A percentile compares a stretch with the other conserved stretches of the same genome.
Conservation (phyloP, 441 rosid genomes). For the Bruguiera hainesii region DNA sequence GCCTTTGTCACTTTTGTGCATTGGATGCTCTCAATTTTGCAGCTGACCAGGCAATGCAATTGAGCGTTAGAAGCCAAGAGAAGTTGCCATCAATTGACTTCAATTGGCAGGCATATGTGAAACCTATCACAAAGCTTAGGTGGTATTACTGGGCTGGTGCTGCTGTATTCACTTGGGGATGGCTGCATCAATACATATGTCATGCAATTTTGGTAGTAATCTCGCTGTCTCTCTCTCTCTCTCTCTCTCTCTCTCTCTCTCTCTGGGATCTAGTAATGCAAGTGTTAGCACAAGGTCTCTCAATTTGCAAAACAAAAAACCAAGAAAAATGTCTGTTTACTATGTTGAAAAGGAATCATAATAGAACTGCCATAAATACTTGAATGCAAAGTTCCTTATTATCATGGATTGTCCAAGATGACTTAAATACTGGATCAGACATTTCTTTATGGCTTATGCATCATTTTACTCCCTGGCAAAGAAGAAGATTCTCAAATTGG, state of each 20-base stretch:
- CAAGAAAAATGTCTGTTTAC: too few relatives aligned
- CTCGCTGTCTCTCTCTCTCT: background rate
- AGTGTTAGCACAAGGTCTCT: too few relatives aligned
- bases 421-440: background rate
- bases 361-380: too few relatives aligned
- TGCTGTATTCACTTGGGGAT: slow-evolving; percentile 57
- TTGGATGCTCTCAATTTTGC: slow-evolving; percentile 44
- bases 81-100: slow-evolving; percentile 29
- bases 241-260: background rate
- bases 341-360: too few relatives aligned
- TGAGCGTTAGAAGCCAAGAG: slow-evolving; percentile 40
- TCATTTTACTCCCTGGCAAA: background rate
- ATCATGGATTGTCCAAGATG: background rate
- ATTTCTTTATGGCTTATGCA: background rate
- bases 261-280: background rate
- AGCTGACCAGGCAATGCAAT: slow-evolving; percentile 33
- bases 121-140: slow-evolving; percentile 47
- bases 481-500: background rate
- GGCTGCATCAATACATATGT: slow-evolving; percentile 60
- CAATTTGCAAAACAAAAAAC: too few relatives aligned
- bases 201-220: slow-evolving; percentile 57
- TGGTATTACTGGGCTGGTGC: slow-evolving; percentile 57
- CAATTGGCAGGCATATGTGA: slow-evolving; percentile 30
- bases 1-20: slow-evolving; percentile 49
- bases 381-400: too few relatives aligned